Base-by-base conservation (phyloP, 164 flowering plant genomes). In the Chloranthus sessilifolius region DNA sequence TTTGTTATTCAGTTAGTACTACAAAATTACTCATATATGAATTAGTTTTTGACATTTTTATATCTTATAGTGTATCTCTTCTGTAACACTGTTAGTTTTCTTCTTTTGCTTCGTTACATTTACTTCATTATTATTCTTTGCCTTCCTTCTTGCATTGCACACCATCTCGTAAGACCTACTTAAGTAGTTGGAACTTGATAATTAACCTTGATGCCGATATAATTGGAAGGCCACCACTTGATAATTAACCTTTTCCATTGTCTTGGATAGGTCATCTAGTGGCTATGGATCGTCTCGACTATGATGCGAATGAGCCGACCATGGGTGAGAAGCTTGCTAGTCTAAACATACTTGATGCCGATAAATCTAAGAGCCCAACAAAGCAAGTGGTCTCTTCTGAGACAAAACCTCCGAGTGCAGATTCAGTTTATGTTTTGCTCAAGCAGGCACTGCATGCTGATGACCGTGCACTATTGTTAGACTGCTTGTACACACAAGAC, bases 381-480 rank as follows among this genome's bases (percentile, higher is more conserved):
- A 20, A 54, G 33, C 56, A 70, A 44, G 72, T 59, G 25, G 33
- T 65, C 17, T 30, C 67, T 56, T 44, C 57, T 38, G 47, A 19
- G 4, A 42, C 59, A 41, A 76, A 69, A 57, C 89, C 79, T 50
- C 99, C 99, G 7, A 88, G 80, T 69, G 99, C 99, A 22, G 95
- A 84, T 69, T 92, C 97, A 9, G 81, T 88, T 68, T 73, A 80
- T 62, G 68, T 92, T 57, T 62, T 92, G 54, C 86, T 88, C 11
- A 86, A 78, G 77, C 97, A 92, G 65, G 97, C 96, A 10, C 64
- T 92, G 7, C 83, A 71, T 63, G 97, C 92, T 28, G 99, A 84
- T 65, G 99, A 92, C 66, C 84, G 77, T 42, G 70, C 74, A 0
- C 82, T 82, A 53, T 57, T 92, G 39, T 56, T 88, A 38, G 82